Percentiles rank a stretch among this genome's conserved stretches.
phyloP scores from a whole-genome alignment of 495 filamentous ascomycete species.

The Aspergillus mulundensis region DNA sequence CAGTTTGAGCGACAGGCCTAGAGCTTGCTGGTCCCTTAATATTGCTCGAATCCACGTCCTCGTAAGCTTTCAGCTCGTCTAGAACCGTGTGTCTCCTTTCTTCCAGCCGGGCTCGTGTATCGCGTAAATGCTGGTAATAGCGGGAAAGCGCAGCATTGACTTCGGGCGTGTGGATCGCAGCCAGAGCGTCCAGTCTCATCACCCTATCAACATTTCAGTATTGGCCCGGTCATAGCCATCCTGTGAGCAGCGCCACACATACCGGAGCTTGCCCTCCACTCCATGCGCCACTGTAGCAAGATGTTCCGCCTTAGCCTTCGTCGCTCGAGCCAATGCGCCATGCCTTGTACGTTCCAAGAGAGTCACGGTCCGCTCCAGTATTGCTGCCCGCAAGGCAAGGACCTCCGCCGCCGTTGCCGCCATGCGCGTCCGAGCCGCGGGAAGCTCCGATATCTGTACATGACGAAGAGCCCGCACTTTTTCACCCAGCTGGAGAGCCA shows the following conservation, averaged over 20 bases:
- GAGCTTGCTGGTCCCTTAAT: conserved; percentile 27
- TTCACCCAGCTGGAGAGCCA: conserved; percentile 26
- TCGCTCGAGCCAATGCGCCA: conserved; percentile 55
- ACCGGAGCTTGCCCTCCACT: conserved; percentile 49
- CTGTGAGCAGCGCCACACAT: conserved; percentile 22
- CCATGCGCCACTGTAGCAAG: conserved; percentile 57
- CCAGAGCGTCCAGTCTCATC: conserved; percentile 35
- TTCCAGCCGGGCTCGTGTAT: conserved; percentile 44
- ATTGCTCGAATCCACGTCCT: conserved; percentile 29
- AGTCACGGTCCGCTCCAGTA: conserved; percentile 39
- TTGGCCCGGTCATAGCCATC: not conserved
- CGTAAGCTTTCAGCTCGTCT: conserved; percentile 52
- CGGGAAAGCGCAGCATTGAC: conserved; percentile 51
- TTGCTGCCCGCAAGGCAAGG: conserved; percentile 26
- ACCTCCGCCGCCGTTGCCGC: conserved; percentile 36
- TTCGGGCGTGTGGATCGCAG: conserved; percentile 55
- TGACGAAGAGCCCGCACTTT: conserved; percentile 27
- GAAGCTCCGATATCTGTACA: conserved; percentile 31
- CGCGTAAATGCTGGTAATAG: conserved; percentile 52
- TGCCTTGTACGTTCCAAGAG: conserved; percentile 60
- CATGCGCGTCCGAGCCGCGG: conserved; percentile 32
- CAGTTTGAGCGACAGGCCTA: conserved; percentile 55
- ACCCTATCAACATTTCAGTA: conserved; percentile 26
- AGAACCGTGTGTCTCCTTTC: conserved; percentile 42
- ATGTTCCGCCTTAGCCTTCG: conserved; percentile 51